phyloP scores from a whole-genome alignment of 169 alveolate species.

The Theileria luwenshuni region DNA sequence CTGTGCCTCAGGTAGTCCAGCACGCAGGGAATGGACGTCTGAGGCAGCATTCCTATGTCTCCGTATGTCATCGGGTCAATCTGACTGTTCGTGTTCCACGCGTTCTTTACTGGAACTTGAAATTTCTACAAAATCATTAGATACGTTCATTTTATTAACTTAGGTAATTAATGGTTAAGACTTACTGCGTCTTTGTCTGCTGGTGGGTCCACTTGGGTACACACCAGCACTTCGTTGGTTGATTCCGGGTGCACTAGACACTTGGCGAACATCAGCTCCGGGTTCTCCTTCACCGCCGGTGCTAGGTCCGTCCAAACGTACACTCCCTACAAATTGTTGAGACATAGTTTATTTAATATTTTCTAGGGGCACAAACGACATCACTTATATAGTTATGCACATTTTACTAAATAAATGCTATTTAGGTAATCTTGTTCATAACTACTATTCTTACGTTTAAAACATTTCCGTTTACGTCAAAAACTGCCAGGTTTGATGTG shows the following conservation, averaged over 20 bases:
- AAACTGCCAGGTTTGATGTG: conserved; percentile 55
- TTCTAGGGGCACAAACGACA: too few species aligned
- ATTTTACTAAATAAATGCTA: too few species aligned
- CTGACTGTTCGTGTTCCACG: conserved; percentile 85
- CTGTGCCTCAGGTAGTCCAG: conserved; percentile 82
- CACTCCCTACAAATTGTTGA: conserved; percentile 83
- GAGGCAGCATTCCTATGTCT: conserved; percentile 87
- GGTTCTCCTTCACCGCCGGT: conserved; percentile 86
- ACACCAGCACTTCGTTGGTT: conserved; percentile 71
- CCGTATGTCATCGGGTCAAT: conserved; percentile 90
- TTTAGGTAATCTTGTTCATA: background rate
- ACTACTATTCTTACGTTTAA: background rate
- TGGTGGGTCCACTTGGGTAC: conserved; percentile 86
- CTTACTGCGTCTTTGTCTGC: conserved; percentile 38
- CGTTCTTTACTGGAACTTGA: conserved; percentile 83
- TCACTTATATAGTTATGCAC: too few species aligned
- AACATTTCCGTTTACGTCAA: conserved; percentile 49
- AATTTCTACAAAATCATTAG: conserved; percentile 58
- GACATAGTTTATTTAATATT: too few species aligned
- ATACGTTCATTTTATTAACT: background rate
- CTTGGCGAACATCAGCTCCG: conserved; percentile 87
- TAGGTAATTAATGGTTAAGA: background rate
- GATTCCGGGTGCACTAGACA: conserved; percentile 89
- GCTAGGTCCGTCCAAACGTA: conserved; percentile 90
- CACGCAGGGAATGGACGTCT: conserved; percentile 86